These are phyloP conservation scores for Aspergillus jensenii DNA, from an alignment of 2,329 filamentous ascomycete genomes.

Conservation along the genomic window DNA sequence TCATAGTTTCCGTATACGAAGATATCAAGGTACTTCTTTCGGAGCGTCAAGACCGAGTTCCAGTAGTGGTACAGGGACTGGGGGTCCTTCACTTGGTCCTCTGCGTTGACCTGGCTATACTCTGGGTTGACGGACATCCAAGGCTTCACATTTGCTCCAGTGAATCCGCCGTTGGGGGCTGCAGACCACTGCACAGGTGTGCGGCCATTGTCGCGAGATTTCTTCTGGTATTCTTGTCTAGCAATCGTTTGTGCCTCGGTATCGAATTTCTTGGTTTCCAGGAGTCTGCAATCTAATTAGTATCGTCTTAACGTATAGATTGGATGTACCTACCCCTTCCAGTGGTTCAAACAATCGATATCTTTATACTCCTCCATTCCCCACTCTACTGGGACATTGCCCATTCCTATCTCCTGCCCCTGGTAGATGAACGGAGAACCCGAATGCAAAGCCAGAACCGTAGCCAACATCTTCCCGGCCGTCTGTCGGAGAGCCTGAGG, in stretches of 20 bases:
- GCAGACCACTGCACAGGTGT: slow-evolving; percentile 71
- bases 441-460: slow-evolving; percentile 56
- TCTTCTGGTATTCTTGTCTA: slow-evolving; percentile 39
- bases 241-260: slow-evolving; percentile 29
- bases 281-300: slow-evolving; percentile 26
- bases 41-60: slow-evolving; percentile 56
- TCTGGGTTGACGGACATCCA: slow-evolving; percentile 73
- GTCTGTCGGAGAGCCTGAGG: slow-evolving; percentile 49
- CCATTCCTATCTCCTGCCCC: slow-evolving; percentile 68
- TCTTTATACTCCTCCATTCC: slow-evolving; percentile 67
- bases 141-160: slow-evolving; percentile 51
- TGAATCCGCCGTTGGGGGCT: slow-evolving; percentile 65
- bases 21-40: slow-evolving; percentile 61
- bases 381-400: slow-evolving; percentile 63
- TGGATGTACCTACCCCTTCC: slow-evolving; percentile 38
- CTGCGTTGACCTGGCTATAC: slow-evolving; percentile 63
- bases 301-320: too few relatives aligned
- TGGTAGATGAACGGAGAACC: slow-evolving; percentile 70
- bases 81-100: slow-evolving; percentile 38
- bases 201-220: slow-evolving; percentile 65
- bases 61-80: slow-evolving; percentile 62
- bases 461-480: slow-evolving; percentile 61
- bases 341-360: slow-evolving; percentile 61
- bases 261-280: slow-evolving; percentile 29
- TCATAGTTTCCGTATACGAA: slow-evolving; percentile 69